Evolutionary conservation across 495 filamentous ascomycete genomes (phyloP).

Genomic region (Niebla homalea): DNA sequence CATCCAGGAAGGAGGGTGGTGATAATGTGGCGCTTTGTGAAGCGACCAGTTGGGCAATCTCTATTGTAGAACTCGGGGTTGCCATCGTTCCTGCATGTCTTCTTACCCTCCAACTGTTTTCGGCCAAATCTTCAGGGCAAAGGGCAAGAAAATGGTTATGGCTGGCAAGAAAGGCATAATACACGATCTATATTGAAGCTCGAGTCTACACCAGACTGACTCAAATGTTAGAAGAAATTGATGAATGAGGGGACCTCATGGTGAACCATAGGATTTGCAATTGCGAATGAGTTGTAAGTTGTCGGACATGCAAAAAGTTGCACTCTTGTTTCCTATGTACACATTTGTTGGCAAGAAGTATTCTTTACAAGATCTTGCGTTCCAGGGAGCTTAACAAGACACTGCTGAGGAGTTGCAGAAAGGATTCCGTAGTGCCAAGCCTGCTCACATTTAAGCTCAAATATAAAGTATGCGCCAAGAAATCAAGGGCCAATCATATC

Average conservation of each 20-base stretch:
- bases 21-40: too few relatives aligned
- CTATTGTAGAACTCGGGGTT: constrained; percentile 30
- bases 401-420: too few relatives aligned
- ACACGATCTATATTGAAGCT: background rate
- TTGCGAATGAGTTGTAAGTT: too few relatives aligned
- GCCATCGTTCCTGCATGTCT: constrained; percentile 33
- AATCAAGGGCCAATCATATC: too few relatives aligned
- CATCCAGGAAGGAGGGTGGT: too few relatives aligned
- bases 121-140: background rate
- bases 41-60: constrained; percentile 32
- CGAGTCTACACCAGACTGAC: background rate
- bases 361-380: background rate
- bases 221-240: background rate
- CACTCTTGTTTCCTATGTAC: too few relatives aligned
- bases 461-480: too few relatives aligned
- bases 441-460: too few relatives aligned
- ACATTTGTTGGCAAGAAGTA: background rate
- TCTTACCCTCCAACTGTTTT: constrained; percentile 18
- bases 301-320: too few relatives aligned
- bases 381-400: too few relatives aligned
- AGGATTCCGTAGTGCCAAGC: too few relatives aligned
- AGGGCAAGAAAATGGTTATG: background rate
- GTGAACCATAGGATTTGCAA: background rate
- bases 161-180: background rate
- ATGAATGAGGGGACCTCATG: background rate